Base-by-base conservation (phyloP, 2,329 filamentous ascomycete species). In the Dactylella cylindrospora region DNA sequence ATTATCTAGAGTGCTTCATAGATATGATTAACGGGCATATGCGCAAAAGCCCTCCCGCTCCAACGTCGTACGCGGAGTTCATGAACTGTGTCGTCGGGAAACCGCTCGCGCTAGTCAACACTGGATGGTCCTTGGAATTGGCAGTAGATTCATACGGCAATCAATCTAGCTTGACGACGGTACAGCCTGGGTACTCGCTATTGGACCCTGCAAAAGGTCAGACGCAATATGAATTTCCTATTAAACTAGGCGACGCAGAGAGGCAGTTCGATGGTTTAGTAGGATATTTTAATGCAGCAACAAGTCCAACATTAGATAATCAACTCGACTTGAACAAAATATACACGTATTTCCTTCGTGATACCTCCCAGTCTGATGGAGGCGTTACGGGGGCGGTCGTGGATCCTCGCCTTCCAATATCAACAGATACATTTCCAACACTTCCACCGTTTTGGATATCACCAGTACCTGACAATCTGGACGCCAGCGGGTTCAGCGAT, bases 71-170 rank as follows among this genome's bases (percentile, higher is more conserved):
- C 49, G 68, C 72, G 0, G 66, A 71, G 43, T 76, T 72, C 50
- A 35, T 71, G 3, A 71, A 67, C 55, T 67, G 73, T 0, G 62
- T 76, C 6, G 67, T 76, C 1, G 76, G 76, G 0, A 72, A 71
- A 36, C 76, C 76, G 0, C 67, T 77, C 0, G 76, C 76, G 0
- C 69, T 77, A 0, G 72, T 73, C 10, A 74, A 77, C 28, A 70
- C 68, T 12, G 75, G 73, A 2, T 74, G 67, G 67, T 72, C 70
- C 0, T 53, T 77, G 0, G 75, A 77, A 66, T 66, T 77, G 1
- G 68, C 61, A 22, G 47, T 8, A 1, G 29, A 57, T 1, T 47
- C 67, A 0, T 13, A 66, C 4, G 25, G 4, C 7, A 68, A 60
- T 17, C 69, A 72, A 35, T 69, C 62, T 3, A 70, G 52, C 22